phyloP scores from a whole-genome alignment of 2,329 filamentous ascomycete genomes.

The Teratosphaeria epicoccoides region DNA sequence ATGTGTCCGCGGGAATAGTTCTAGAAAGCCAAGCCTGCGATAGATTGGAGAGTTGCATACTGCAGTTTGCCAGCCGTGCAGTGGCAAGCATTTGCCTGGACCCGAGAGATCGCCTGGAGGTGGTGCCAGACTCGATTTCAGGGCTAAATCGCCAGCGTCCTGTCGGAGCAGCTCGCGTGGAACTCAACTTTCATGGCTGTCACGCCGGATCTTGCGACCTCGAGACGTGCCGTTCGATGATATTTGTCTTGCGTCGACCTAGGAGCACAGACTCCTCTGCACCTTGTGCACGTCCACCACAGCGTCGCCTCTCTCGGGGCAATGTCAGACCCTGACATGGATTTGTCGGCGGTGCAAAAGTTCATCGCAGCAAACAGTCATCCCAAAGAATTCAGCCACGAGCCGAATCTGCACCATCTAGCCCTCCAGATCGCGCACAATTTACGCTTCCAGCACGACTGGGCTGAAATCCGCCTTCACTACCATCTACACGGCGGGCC shows the following conservation, averaged over 20 bases:
- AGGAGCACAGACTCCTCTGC: background rate
- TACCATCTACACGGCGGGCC: slow-evolving; percentile 6
- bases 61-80: too few species aligned
- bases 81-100: too few species aligned
- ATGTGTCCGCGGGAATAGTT: too few species aligned
- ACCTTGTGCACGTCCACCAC: too few species aligned
- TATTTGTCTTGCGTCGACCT: background rate
- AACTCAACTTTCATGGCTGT: background rate
- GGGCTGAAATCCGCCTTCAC: slow-evolving; percentile 52
- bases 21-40: too few species aligned
- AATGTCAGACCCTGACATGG: background rate
- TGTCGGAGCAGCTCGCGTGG: background rate
- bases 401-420: slow-evolving; percentile 33
- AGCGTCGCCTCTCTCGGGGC: background rate
- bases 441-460: slow-evolving; percentile 64
- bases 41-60: too few species aligned
- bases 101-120: too few species aligned
- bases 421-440: slow-evolving; percentile 57
- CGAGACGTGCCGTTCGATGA: background rate
- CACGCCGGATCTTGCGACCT: background rate
- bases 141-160: background rate
- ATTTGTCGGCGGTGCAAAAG: background rate
- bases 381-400: background rate
- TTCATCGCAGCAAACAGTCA: background rate
- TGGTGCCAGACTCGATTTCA: background rate